Conservation (phyloP, 208 protist genomes). For the Trypanosoma mega region DNA sequence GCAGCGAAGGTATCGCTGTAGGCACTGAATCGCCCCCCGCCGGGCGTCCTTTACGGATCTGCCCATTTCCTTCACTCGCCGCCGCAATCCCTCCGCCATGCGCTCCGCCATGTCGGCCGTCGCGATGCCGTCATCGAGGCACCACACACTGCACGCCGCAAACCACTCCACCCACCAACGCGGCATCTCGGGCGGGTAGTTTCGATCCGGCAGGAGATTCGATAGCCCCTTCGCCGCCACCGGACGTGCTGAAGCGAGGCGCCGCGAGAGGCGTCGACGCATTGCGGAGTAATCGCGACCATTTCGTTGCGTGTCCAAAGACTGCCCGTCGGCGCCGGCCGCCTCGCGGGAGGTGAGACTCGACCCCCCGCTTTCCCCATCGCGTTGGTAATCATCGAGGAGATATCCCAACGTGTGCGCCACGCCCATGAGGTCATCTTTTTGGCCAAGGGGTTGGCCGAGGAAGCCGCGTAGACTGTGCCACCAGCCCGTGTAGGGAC, state of each 20-base stretch:
- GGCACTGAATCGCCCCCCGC: neutral
- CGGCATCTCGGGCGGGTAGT: constrained; percentile 28
- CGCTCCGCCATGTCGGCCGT: constrained; percentile 16
- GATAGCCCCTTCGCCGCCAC: constrained; percentile 23
- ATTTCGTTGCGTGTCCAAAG: no score
- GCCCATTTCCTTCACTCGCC: constrained; percentile 6
- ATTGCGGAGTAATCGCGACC: no score
- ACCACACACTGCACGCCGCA: constrained; percentile 15
- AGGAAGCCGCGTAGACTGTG: constrained; percentile 36
- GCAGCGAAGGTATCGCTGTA: neutral
- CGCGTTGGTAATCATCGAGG: constrained; percentile 27
- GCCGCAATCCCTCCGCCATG: constrained; percentile 17
- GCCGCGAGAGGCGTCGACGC: constrained; percentile 8
- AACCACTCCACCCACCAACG: constrained; percentile 33
- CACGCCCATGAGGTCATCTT: constrained; percentile 41
- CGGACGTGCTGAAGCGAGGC: constrained; percentile 20
- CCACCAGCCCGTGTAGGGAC: constrained; percentile 42
- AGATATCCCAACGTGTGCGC: constrained; percentile 35
- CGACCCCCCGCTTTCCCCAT: neutral
- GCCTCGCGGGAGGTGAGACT: no score
- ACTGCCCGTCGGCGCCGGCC: no score
- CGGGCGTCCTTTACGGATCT: constrained; percentile 6
- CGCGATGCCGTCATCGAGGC: constrained; percentile 16
- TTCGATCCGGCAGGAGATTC: constrained; percentile 20
- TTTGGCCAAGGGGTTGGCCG: constrained; percentile 34